phyloP scores from a whole-genome alignment of 176 grass and related monocot species.

The Oryza longistaminata region DNA sequence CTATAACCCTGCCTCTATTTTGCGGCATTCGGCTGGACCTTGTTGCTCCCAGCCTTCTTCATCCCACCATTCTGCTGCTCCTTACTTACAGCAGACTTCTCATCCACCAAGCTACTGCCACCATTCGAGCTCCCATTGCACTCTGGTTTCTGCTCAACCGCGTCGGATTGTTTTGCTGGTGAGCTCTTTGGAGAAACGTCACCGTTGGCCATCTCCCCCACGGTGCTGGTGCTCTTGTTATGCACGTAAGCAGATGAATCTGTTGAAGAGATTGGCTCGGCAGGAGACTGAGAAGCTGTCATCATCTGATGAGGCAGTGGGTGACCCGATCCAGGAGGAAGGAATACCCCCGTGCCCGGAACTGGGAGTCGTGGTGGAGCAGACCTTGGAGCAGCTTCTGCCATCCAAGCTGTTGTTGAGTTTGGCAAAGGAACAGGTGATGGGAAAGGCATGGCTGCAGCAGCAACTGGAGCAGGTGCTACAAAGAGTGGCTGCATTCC shows the following conservation, averaged over 20 bases:
- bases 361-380: conserved; percentile 45
- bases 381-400: conserved; percentile 54
- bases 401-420: conserved; percentile 51
- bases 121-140: conserved; percentile 51
- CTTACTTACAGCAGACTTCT: conserved; percentile 23
- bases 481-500: conserved; percentile 65
- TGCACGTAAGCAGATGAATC: conserved; percentile 18
- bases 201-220: conserved; percentile 35
- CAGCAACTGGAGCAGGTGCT: conserved; percentile 46
- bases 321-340: conserved; percentile 63
- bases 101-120: background rate
- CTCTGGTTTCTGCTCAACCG: conserved; percentile 30
- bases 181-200: conserved; percentile 44
- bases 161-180: conserved; percentile 17
- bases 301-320: conserved; percentile 47
- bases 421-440: conserved; percentile 38
- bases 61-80: conserved; percentile 43
- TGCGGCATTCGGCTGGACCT: conserved; percentile 26
- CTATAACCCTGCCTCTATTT: conserved; percentile 41
- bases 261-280: conserved; percentile 30
- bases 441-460: conserved; percentile 44
- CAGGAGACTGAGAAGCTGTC: conserved; percentile 34
- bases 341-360: conserved; percentile 83
- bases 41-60: conserved; percentile 41
- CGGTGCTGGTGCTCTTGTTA: conserved; percentile 24